These are phyloP conservation scores for Rhodamnia rubescens DNA, from an alignment of 345 rosid genomes.

Conservation along the genomic window DNA sequence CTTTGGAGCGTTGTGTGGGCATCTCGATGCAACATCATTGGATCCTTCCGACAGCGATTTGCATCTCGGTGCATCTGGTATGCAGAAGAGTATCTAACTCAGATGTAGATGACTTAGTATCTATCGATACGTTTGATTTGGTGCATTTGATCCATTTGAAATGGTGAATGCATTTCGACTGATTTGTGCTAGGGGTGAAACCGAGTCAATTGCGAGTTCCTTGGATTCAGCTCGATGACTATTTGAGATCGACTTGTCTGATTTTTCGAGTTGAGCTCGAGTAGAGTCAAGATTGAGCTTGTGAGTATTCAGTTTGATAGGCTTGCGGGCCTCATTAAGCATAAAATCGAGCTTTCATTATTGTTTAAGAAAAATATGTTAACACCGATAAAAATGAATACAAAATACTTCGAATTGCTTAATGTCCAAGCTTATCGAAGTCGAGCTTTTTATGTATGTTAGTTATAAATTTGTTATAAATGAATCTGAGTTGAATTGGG, in stretches of 20 bases:
- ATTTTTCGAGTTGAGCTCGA: not conserved
- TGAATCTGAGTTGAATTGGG: not conserved
- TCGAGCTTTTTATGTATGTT: not conserved
- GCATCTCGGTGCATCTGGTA: not conserved
- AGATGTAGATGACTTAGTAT: not conserved
- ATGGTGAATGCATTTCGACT: not conserved
- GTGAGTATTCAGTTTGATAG: not conserved
- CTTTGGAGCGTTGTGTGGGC: not conserved
- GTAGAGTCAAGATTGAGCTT: not conserved
- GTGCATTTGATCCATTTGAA: not conserved
- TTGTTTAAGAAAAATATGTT: not conserved
- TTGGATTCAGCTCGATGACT: not conserved
- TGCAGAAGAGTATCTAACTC: not conserved
- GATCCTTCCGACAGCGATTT: not conserved
- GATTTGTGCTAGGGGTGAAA: not conserved
- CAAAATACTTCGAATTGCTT: not conserved
- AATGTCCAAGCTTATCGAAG: not conserved
- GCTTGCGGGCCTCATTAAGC: not conserved
- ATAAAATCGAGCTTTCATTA: not conserved
- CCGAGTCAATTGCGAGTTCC: rapidly evolving
- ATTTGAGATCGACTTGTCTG: not conserved
- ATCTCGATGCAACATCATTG: not conserved
- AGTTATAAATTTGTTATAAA: not conserved
- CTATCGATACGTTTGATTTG: not conserved
- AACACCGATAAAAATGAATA: not conserved